Evolutionary conservation across 495 filamentous ascomycete genomes (phyloP), one percentile per base, ranked within the genome.

Genomic region (Pseudevernia furfuracea): DNA sequence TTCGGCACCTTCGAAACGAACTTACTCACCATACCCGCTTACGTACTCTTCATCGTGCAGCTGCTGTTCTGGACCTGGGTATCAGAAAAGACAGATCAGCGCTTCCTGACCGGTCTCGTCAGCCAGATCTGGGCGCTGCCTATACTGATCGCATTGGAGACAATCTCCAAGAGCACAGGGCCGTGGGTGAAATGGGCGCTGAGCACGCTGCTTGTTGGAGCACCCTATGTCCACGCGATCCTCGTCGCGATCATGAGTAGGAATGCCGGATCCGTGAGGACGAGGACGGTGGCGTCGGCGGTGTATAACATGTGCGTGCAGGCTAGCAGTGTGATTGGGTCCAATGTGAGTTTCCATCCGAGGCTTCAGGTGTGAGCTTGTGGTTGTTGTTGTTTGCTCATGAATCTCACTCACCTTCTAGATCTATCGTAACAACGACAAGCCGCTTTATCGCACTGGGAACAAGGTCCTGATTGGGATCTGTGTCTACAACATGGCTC

Each of bases 231-330:
- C 28, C 72, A 74, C 65, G 70, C 69, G 34, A 73, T 73, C 59
- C 69, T 73, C 28, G 59, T 70, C 32, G 66, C 67, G 14, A 67
- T 73, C 43, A 73, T 67, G 28, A 74, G 71, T 36, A 68, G 71
- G 8, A 78, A 74, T 49, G 66, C 73, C 32, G 73, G 72, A 12
- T 72, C 74, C 2, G 74, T 76, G 14, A 66, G 73, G 10, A 76
- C 75, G 3, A 63, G 75, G 23, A 74, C 75, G 4, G 73, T 77
- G 12, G 69, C 65, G 4, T 69, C 68, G 37, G 71, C 80, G 0
- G 21, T 89, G 19, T 92, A 92, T 72, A 91, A 91, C 75, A 90
- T 92, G 87, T 79, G 74, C 46, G 86, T 91, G 2, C 88, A 92
- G 71, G 76, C 80, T 0, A 80, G 79, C 37, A 85, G 78, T 23